Evolutionary conservation across 305 asterid genomes (phyloP).

Genomic region (Fraxinus floribunda): DNA sequence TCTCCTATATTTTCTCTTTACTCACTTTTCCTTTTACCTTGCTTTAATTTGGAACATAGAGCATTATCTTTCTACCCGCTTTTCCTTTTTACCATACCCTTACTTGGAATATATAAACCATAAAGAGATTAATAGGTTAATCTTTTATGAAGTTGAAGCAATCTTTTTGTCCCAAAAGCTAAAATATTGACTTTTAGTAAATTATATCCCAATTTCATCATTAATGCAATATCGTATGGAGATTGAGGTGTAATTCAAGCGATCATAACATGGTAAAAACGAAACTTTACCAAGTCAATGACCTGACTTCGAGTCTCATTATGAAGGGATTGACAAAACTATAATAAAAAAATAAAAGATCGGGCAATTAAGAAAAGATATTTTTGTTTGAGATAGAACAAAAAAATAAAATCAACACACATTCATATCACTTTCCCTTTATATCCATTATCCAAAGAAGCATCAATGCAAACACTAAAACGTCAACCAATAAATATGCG

Average conservation of each 20-base stretch:
- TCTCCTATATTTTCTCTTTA: neutral
- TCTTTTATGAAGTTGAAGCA: neutral
- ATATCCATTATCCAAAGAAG: neutral
- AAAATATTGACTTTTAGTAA: neutral
- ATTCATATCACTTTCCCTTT: neutral
- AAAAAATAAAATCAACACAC: neutral
- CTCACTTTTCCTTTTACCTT: neutral
- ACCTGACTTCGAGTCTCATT: neutral
- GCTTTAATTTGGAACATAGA: neutral
- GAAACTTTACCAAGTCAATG: neutral
- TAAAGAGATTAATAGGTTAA: neutral
- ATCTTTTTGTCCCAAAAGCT: neutral
- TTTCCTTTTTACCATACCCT: neutral
- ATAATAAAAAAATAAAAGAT: too few species aligned
- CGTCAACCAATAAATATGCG: conserved; percentile 17
- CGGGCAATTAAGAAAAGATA: neutral
- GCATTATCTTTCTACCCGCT: neutral
- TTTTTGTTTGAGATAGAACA: neutral
- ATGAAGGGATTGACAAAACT: neutral
- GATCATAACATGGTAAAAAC: neutral
- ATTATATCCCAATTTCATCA: neutral
- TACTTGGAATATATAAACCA: neutral
- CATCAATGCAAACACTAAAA: neutral
- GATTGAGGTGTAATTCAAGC: neutral
- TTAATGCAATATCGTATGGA: neutral